phyloP scores from a whole-genome alignment of 2,329 filamentous ascomycete species.

The Grosmannia huntii region DNA sequence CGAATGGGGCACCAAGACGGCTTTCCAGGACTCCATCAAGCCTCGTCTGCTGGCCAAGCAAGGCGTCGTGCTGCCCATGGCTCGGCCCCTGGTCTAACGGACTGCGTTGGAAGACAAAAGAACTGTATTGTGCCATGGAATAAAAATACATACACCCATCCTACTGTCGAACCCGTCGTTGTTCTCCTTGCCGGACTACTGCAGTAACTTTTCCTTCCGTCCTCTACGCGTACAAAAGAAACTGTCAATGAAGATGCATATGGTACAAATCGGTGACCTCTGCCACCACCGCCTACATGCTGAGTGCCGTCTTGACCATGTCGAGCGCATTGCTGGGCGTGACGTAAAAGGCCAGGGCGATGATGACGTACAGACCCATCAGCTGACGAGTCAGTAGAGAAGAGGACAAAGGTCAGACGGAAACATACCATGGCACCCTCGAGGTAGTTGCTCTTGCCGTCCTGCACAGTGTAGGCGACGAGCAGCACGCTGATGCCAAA shows the following conservation, averaged over 20 bases:
- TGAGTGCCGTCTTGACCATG: constrained; percentile 14
- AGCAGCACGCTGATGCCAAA: constrained; percentile 66
- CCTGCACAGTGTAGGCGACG: constrained; percentile 64
- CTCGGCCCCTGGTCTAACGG: constrained; percentile 45
- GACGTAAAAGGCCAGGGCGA: constrained; percentile 47
- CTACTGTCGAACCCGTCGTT: not conserved
- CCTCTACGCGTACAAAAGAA: not conserved
- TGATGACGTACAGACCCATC: constrained; percentile 43
- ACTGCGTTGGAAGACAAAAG: not conserved
- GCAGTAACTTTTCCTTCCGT: not conserved
- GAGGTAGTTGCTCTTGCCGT: constrained; percentile 74
- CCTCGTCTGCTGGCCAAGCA: constrained; percentile 83
- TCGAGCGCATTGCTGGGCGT: constrained; percentile 37
- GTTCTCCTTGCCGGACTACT: not conserved
- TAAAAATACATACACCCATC: not conserved
- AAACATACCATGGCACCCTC: constrained; percentile 58
- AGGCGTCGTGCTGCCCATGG: constrained; percentile 78
- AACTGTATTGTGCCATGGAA: not conserved
- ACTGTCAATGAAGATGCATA: not conserved
- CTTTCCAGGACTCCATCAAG: constrained; percentile 80
- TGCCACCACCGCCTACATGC: not conserved
- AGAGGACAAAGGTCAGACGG: not conserved
- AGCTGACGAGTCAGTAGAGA: constrained; percentile 16
- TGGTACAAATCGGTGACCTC: not conserved
- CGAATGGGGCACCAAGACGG: constrained; percentile 95